Evolutionary conservation across 768 basidiomycete species (phyloP), one percentile per base, ranked within the genome.

Genomic region (Brasilioporus rufonigricans): DNA sequence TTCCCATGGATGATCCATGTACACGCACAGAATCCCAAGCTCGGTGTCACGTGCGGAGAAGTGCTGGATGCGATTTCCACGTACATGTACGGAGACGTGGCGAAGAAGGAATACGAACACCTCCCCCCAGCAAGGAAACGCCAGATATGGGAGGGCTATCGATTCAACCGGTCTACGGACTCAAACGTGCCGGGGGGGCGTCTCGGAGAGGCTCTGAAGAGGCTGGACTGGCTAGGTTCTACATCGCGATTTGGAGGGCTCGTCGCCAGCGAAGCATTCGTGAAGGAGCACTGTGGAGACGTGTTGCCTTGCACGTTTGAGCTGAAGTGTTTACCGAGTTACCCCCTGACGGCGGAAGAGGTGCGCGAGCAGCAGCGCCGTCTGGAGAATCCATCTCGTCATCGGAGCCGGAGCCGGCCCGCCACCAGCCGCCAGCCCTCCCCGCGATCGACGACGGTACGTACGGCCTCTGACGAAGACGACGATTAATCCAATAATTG

Each of bases 31-130:
- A 71, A 80, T 40, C 63, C 64, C 23, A 65, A 71, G 18, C n/a
- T 76, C 29, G 87, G 86, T 19, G 81, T 89, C 21, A 85, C 84
- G 2, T 89, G 87, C 56, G 84, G 81, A 7, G 86, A 88, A 54
- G 73, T 88, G 44, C 67, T 89, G 45, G 83, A 86, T 52, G 68
- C 72, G 4, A 71, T 91, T 47, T 76, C 77, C 41, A 61, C 69
- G 1, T 76, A 77, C 59, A 64, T 91, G 71, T 73, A 80, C 53
- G 74, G 71, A 19, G 76, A 82, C 43, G 73, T 84, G 2, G 71
- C 73, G 16, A 77, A 77, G 62, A 67, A 70, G 19, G 86, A 91
- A 55, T 87, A 76, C 63, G 75, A 81, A 5, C 56, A 61, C 3
- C 67, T 84, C 6, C 31, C 74, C 0, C 35, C 54, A 3, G 48